Conservation (phyloP, 441 rosid species). For the Pelargonium myrrhifolium region DNA sequence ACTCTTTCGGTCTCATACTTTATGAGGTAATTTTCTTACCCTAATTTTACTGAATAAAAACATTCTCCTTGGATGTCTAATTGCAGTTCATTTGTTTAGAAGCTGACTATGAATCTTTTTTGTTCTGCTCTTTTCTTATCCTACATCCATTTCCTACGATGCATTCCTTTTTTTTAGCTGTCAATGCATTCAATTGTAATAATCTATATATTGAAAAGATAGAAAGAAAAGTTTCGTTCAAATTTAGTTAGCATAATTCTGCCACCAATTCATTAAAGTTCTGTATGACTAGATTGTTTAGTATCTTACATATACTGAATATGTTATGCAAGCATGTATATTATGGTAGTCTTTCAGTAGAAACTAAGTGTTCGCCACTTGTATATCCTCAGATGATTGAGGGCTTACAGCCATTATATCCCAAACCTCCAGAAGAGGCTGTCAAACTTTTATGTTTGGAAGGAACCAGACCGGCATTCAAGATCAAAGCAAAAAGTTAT, state of each 20-base stretch:
- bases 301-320: neutral
- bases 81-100: too few species aligned
- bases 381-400: constrained; percentile 70
- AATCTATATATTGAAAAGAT: neutral
- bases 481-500: constrained; percentile 57
- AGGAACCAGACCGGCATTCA: constrained; percentile 67
- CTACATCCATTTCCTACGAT: neutral
- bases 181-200: neutral
- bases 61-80: neutral
- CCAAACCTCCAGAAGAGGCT: constrained; percentile 66
- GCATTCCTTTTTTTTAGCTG: neutral
- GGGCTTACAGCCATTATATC: constrained; percentile 80
- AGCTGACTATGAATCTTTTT: neutral
- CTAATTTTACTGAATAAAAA: neutral
- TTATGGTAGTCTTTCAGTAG: neutral
- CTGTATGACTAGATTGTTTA: neutral
- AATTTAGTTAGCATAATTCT: neutral
- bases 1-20: constrained; percentile 72
- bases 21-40: constrained; percentile 56
- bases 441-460: constrained; percentile 60
- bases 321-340: constrained; percentile 1
- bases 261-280: neutral
- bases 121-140: neutral
- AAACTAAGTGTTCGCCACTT: constrained; percentile 5
- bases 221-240: neutral